phyloP scores from a whole-genome alignment of 1,284 basidiomycete genomes.

The Thecaphora thlaspeos region DNA sequence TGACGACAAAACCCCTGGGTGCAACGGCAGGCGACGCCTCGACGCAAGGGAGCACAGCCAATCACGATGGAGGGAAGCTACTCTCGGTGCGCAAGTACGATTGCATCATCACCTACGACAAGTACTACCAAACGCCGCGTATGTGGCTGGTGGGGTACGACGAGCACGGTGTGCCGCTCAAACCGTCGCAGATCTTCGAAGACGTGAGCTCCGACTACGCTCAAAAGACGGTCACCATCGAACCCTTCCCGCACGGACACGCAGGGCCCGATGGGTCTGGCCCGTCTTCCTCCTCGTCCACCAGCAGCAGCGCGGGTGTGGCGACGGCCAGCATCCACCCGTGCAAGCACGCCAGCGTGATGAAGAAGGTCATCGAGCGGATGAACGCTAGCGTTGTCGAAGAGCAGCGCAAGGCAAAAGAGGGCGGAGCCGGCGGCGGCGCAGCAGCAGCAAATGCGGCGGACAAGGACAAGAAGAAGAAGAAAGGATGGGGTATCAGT shows the following conservation, averaged over 20 bases:
- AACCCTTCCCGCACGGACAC: slow-evolving; percentile 92
- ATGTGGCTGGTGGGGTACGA: slow-evolving; percentile 57
- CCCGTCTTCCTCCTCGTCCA: background rate
- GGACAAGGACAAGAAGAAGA: slow-evolving; percentile 67
- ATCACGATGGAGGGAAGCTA: slow-evolving; percentile 66
- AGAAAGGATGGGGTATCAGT: slow-evolving; percentile 70
- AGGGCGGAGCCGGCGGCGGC: slow-evolving; percentile 6
- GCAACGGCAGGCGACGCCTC: slow-evolving; percentile 58
- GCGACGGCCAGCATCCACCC: slow-evolving; percentile 77
- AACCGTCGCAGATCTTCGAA: slow-evolving; percentile 87
- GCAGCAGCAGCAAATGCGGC: background rate
- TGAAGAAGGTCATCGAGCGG: slow-evolving; percentile 99
- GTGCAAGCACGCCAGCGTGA: slow-evolving; percentile 97
- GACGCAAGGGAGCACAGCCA: no score
- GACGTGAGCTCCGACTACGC: slow-evolving; percentile 97
- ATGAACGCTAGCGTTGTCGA: slow-evolving; percentile 71
- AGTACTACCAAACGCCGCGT: slow-evolving; percentile 60
- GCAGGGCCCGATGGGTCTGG: slow-evolving; percentile 52
- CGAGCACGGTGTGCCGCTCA: slow-evolving; percentile 51
- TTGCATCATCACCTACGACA: slow-evolving; percentile 99
- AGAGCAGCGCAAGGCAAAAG: slow-evolving; percentile 59
- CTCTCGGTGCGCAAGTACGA: slow-evolving; percentile 97
- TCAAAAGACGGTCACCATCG: slow-evolving; percentile 97
- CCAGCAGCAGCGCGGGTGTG: slow-evolving; percentile 11
- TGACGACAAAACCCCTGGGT: slow-evolving; percentile 29